Evolutionary conservation across 1,284 basidiomycete species (phyloP).

Genomic region (Ustilago shanxiensis): DNA sequence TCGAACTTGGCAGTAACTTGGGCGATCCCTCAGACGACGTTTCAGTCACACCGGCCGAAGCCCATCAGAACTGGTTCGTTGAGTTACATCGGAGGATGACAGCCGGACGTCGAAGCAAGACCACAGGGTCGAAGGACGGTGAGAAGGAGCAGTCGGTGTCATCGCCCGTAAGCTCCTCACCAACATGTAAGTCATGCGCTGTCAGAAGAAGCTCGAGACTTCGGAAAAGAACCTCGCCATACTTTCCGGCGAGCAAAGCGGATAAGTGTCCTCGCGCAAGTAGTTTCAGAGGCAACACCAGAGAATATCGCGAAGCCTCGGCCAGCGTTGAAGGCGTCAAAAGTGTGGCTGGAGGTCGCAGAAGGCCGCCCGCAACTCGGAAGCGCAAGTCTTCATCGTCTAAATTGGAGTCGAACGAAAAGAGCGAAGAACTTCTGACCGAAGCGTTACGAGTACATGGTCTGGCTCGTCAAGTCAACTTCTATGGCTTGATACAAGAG

Average conservation of each 20-base stretch:
- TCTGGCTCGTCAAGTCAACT: slow-evolving; percentile 25
- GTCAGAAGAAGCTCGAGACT: slow-evolving; percentile 19
- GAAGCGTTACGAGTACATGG: slow-evolving; percentile 35
- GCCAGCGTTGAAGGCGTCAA: background rate
- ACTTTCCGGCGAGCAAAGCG: slow-evolving; percentile 9
- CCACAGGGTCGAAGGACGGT: background rate
- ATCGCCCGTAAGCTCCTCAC: background rate
- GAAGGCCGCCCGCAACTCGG: background rate
- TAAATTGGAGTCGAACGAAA: background rate
- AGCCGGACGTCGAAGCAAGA: background rate
- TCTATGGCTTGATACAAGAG: slow-evolving; percentile 51
- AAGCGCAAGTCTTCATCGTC: background rate
- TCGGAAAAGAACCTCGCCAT: slow-evolving; percentile 23
- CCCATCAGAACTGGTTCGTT: background rate
- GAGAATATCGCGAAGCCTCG: background rate
- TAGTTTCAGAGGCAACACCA: background rate
- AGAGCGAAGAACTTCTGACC: background rate
- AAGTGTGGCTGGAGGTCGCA: background rate
- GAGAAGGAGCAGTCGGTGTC: background rate
- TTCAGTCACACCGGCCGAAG: background rate
- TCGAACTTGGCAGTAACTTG: background rate
- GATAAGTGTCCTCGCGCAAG: background rate
- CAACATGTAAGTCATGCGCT: background rate
- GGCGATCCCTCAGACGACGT: background rate
- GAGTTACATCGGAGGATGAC: background rate